A percentile compares a stretch with the other conserved stretches of the same genome.
Conservation (phyloP, 108 stramenopile species). For the Chaetoceros muelleri region DNA sequence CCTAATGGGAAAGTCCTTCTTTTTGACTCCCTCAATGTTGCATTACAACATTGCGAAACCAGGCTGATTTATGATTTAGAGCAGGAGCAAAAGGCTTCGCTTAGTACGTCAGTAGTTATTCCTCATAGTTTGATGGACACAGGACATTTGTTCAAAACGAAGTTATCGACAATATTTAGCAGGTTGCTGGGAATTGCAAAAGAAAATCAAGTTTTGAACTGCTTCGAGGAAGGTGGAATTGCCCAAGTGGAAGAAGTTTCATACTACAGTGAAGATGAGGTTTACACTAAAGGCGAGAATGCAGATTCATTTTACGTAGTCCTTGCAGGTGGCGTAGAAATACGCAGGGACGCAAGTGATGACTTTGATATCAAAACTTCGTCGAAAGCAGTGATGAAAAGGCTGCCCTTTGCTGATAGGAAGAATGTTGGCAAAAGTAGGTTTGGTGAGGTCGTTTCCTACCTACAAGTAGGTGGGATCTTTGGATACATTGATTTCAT, state of each 20-base stretch:
- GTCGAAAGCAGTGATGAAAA: too few relatives aligned
- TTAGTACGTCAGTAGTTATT: background rate
- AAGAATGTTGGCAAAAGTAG: constrained; percentile 2
- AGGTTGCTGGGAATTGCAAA: constrained; percentile 13
- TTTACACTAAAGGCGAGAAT: constrained; percentile 35
- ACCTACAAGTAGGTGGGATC: constrained; percentile 42
- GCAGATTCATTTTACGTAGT: constrained; percentile 72
- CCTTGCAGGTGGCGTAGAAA: constrained; percentile 53
- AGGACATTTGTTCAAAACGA: background rate
- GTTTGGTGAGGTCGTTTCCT: constrained; percentile 18
- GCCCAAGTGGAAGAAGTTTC: constrained; percentile 44
- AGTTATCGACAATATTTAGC: background rate
- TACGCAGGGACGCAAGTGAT: constrained; percentile 23
- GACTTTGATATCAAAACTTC: too few relatives aligned
- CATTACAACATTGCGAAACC: constrained; percentile 68
- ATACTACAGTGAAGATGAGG: constrained; percentile 35
- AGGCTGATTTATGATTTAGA: constrained; percentile 30
- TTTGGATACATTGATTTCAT: constrained; percentile 82
- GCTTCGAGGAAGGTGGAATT: constrained; percentile 28
- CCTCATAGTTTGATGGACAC: background rate
- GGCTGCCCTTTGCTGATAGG: constrained; percentile 10
- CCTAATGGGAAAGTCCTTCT: constrained; percentile 20
- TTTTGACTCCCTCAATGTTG: constrained; percentile 34
- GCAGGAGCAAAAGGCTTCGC: constrained; percentile 6
- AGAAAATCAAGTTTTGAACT: constrained; percentile 26